Evolutionary conservation across 1,284 basidiomycete species (phyloP), one percentile per base, ranked within the genome.

Genomic region (Meira miltonrushii): DNA sequence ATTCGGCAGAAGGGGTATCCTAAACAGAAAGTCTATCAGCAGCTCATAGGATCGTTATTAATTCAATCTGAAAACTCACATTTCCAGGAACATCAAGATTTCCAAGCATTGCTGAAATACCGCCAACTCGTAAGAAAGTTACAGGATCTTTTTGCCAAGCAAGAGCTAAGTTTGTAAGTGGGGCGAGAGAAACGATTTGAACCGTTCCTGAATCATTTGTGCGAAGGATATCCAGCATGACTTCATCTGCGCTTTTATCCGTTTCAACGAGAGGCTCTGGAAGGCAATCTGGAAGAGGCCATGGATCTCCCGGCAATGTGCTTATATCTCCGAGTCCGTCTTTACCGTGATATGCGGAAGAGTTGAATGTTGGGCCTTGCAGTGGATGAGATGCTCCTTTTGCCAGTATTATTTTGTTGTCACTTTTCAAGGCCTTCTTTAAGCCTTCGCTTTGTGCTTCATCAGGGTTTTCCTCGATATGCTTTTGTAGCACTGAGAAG

Each of bases 41-140:
- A 0, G 85, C 83, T 3, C 3, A 33, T 33, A 91, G 85, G 13
- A 83, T 86, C 0, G 8, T 33, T 33, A 8, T 33, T 8, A n/a
- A 4, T 33, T 33, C 28, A 33, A 8, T 3, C 28, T 4, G 8
- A 33, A 33, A 3, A 33, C 28, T 33, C 28, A 88, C 90, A 74
- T 96, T 97, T 1, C 93, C 93, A 0, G 92, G 90, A 17, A 90
- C 88, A 67, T 96, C 92, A 33, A 97, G 80, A 1, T 90, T 87
- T n/a, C 92, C 93, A 15, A 93, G 93, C 92, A 97, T 96, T 75
- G 87, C 87, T n/a, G 93, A 81, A 28, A 97, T 82, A 12, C 86
- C 83, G 38, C 84, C 84, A 1, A 86, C 74, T 21, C 82, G 81
- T 15, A 87, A 78, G 57, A 84, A 82, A 0, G 84, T 81, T 37